Base-by-base conservation (phyloP, 345 rosid species). In the Corchorus olitorius region DNA sequence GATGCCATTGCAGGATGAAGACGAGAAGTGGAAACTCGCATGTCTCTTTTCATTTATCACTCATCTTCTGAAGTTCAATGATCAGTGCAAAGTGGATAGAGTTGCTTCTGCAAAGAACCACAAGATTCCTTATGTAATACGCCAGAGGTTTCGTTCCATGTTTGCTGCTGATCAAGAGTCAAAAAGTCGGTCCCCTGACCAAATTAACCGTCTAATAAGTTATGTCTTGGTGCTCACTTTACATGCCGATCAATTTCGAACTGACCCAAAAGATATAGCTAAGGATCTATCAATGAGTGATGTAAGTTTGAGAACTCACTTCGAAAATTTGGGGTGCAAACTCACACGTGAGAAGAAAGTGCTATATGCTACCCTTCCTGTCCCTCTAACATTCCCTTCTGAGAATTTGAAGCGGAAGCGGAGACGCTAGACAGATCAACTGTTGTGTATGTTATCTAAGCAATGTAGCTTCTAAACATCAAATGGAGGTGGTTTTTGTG, bases 31-130 rank as follows among this genome's bases (percentile, higher is more conserved):
- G 84, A 89, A 70, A 9, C 81, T 81, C 7, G 73, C 86, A 27
- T 61, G 88, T 65, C 67, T 89, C 70, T 84, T 91, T 43, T 88
- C 92, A 0, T 88, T 82, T 55, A 82, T 96, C 35, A 86, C 85
- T 52, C 99, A 93, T 77, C 93, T 96, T 53, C 37, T 96, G 45
- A 96, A 90, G 88, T 96, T 89, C 79, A 96, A 89, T 76, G 97
- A 93, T 76, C 67, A 52, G 80, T 85, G 84, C 64, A 82, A 92
- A 34, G 69, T 88, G 81, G 88, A 83, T 8, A 89, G 90, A 33
- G 70, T 53, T 2, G 80, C 86, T 9, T 87, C 94, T 6, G 87
- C 94, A 27, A 93, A 84, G 88, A 74, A 75, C 33, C 97, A 92
- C 63, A 84, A 19, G 60, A 78, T 89, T 71, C 99, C 98, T 3